Percentiles rank a stretch among this genome's conserved stretches.
Conservation (phyloP, 805 yeast genomes). For the Kuraishia borneana region DNA sequence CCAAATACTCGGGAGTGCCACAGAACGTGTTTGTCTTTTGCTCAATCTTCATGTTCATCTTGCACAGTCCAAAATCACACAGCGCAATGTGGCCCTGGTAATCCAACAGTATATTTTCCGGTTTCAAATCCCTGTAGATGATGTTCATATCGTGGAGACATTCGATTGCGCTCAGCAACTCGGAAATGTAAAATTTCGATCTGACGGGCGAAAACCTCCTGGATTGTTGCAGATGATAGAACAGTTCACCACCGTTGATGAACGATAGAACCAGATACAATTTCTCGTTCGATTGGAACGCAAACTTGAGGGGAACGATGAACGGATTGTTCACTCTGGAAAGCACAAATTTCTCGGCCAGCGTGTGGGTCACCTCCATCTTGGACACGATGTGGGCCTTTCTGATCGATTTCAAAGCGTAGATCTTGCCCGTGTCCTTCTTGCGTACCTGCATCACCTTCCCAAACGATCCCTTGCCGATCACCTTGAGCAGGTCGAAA, state of each 20-base stretch:
- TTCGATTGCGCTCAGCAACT: slow-evolving; percentile 85
- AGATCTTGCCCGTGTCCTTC: slow-evolving; percentile 82
- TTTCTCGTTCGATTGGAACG: slow-evolving; percentile 96
- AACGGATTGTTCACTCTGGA: slow-evolving; percentile 92
- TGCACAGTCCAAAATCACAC: slow-evolving; percentile 95
- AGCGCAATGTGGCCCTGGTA: slow-evolving; percentile 96
- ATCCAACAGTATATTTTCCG: slow-evolving; percentile 88
- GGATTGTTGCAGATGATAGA: slow-evolving; percentile 86
- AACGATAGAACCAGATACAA: slow-evolving; percentile 83
- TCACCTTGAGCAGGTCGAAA: slow-evolving; percentile 74
- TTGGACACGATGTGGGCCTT: slow-evolving; percentile 91
- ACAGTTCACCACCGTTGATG: slow-evolving; percentile 94
- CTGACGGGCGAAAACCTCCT: slow-evolving; percentile 84
- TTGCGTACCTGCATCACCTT: slow-evolving; percentile 95
- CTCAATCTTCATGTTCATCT: slow-evolving; percentile 83
- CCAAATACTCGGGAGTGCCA: slow-evolving; percentile 96
- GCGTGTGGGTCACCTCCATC: slow-evolving; percentile 90
- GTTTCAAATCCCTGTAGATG: slow-evolving; percentile 90
- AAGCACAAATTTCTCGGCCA: slow-evolving; percentile 91
- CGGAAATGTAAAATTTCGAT: slow-evolving; percentile 90
- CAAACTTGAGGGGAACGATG: slow-evolving; percentile 91
- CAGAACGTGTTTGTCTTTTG: slow-evolving; percentile 88
- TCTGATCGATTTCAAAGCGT: slow-evolving; percentile 88
- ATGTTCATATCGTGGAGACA: slow-evolving; percentile 85
- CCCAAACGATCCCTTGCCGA: slow-evolving; percentile 97